These are phyloP conservation scores for Pugionium dolabratum DNA, from an alignment of 345 rosid species.

Conservation along the genomic window DNA sequence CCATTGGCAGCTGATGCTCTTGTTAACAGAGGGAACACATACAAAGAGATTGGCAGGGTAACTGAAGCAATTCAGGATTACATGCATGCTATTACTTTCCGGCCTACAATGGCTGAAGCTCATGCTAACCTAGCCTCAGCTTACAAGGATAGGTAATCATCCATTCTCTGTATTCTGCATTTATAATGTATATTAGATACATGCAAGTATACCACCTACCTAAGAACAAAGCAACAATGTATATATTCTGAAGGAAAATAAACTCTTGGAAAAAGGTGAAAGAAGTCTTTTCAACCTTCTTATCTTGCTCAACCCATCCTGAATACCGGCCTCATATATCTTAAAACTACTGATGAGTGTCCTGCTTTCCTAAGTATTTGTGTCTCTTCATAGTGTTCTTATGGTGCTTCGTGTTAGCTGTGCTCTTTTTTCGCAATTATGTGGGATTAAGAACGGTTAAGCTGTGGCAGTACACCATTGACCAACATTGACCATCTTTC, in stretches of 20 bases:
- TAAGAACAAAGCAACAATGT: neutral
- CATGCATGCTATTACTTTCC: conserved; percentile 67
- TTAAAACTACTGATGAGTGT: neutral
- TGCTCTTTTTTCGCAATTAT: too few relatives aligned
- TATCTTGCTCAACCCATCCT: neutral
- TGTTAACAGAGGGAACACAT: conserved; percentile 96
- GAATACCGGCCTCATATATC: neutral
- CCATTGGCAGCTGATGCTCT: conserved; percentile 98
- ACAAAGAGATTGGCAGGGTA: conserved; percentile 93
- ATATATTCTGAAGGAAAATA: neutral
- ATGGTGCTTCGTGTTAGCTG: neutral
- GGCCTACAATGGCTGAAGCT: conserved; percentile 98
- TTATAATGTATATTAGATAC: neutral
- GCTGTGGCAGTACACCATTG: neutral
- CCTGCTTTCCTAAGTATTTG: too few relatives aligned
- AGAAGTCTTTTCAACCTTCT: too few relatives aligned
- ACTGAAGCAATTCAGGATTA: conserved; percentile 97
- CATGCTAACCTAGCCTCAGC: conserved; percentile 99
- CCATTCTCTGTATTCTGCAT: conserved; percentile 14
- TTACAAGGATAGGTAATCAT: conserved; percentile 85
- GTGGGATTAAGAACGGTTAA: neutral
- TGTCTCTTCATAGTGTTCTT: too few relatives aligned
- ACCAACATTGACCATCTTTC: neutral
- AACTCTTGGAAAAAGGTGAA: too few relatives aligned
- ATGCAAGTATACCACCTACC: conserved; percentile 6